Evolutionary conservation across 176 grass and related monocot genomes (phyloP), one percentile per base, ranked within the genome.

Genomic region (Lolium multiflorum): DNA sequence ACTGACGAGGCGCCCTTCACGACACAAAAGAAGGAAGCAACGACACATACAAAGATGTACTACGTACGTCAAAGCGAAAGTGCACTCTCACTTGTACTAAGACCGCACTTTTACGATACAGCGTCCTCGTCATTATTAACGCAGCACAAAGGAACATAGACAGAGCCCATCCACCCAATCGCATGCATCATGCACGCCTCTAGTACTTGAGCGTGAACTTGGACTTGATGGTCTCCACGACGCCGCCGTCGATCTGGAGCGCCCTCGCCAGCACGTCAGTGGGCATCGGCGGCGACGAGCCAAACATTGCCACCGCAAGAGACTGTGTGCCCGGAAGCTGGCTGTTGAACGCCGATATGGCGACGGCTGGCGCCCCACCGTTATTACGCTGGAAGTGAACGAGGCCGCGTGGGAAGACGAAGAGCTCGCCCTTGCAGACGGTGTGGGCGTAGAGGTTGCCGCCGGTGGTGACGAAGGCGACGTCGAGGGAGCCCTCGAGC

Each of bases 331-430:
- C 94, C 0, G 57, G 91, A 10, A 94, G 60, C 85, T 97, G 94
- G 85, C 94, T 97, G 39, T 90, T 82, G 82, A 97, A 94, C 0
- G 91, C 91, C 0, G 92, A 54, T n/a, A 97, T 66, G 4, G 84
- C 89, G 0, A 46, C 24, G 39, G 94, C 94, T 8, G 94, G 85
- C 7, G 28, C 0, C 9, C 41, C 2, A 10, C 79, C 89, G 18
- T 70, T 74, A 46, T 74, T 74, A 12, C 22, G 48, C 71, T 74
- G 71, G 46, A 16, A 74, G 21, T 74, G 71, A 13, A 74, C 2
- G 44, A 74, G 71, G 6, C 71, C 46, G 1, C 71, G 21, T 3
- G 71, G 71, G 46, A 74, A 74, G 0, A 74, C 71, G 21, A 50
- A 74, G 0, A 74, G 0, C 46, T 74, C 46, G 3, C 71, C 71